Percentiles rank a stretch among this genome's conserved stretches.
Conservation (phyloP, 2,329 filamentous ascomycete genomes). For the Epichloe brachyelytri region DNA sequence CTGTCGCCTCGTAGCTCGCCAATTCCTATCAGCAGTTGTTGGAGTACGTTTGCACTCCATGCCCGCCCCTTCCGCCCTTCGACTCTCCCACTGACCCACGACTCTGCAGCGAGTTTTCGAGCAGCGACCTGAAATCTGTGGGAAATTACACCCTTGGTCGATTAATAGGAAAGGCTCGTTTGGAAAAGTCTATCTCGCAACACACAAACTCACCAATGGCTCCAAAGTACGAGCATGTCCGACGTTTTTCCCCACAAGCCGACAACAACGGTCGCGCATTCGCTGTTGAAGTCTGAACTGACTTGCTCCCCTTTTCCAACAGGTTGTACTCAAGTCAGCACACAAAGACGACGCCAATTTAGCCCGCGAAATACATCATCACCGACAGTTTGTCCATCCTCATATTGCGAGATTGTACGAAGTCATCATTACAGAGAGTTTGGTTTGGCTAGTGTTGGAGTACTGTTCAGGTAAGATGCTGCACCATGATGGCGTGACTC, state of each 20-base stretch:
- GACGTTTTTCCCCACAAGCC: not conserved
- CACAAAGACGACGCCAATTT: constrained; percentile 94
- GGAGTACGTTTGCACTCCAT: constrained; percentile 48
- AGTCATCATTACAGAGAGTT: constrained; percentile 86
- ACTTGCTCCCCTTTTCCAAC: constrained; percentile 2
- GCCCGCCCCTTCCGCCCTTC: not conserved
- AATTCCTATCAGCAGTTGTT: constrained; percentile 94
- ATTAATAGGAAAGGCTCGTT: constrained; percentile 94
- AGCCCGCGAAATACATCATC: constrained; percentile 94
- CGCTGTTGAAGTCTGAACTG: not conserved
- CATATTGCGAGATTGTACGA: constrained; percentile 96
- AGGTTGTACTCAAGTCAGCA: constrained; percentile 97
- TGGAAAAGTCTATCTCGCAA: constrained; percentile 92
- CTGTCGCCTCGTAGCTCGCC: constrained; percentile 53
- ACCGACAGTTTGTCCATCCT: constrained; percentile 92
- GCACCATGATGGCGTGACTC: not conserved
- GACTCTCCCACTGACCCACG: constrained; percentile 6
- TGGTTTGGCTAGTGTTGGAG: constrained; percentile 95
- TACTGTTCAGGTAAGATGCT: constrained; percentile 71
- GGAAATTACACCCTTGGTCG: constrained; percentile 89
- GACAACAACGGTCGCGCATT: not conserved
- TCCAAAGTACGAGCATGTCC: constrained; percentile 56
- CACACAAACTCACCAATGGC: constrained; percentile 95
- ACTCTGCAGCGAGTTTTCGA: constrained; percentile 72
- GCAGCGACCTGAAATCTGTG: constrained; percentile 78